These are phyloP conservation scores for Fusarium pilosicola DNA, from an alignment of 2,329 filamentous ascomycete species.

Conservation along the genomic window DNA sequence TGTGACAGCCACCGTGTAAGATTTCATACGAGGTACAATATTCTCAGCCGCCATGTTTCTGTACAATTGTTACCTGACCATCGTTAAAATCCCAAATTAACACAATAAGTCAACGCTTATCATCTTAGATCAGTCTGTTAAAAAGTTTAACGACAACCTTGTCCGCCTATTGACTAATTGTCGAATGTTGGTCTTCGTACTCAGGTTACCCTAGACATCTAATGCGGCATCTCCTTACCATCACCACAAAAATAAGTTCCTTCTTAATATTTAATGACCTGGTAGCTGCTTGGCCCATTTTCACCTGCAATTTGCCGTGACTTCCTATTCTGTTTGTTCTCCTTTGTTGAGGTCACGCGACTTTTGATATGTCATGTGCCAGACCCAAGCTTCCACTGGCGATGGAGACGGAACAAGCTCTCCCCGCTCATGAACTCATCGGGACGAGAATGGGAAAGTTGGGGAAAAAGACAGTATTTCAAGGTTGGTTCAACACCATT, in stretches of 20 bases:
- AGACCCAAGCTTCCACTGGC: slow-evolving; percentile 19
- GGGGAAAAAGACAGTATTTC: neutral
- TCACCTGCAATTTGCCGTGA: slow-evolving; percentile 12
- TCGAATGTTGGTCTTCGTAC: neutral
- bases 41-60: neutral
- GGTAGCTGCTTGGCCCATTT: neutral
- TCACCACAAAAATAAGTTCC: neutral
- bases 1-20: neutral
- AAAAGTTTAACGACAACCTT: neutral
- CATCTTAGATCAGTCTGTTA: neutral
- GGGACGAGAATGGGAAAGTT: slow-evolving; percentile 5
- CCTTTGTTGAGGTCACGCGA: slow-evolving; percentile 32
- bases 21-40: neutral
- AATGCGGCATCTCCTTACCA: neutral
- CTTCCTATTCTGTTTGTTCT: neutral
- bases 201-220: slow-evolving; percentile 12
- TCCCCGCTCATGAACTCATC: slow-evolving; percentile 35
- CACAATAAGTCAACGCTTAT: neutral
- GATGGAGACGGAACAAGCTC: slow-evolving; percentile 27
- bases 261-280: neutral
- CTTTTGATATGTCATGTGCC: slow-evolving; percentile 34
- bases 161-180: neutral
- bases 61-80: neutral
- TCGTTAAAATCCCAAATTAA: neutral
- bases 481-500: neutral